Base-by-base conservation (phyloP, 1,139 yeast genomes). In the Candida smagusa region DNA sequence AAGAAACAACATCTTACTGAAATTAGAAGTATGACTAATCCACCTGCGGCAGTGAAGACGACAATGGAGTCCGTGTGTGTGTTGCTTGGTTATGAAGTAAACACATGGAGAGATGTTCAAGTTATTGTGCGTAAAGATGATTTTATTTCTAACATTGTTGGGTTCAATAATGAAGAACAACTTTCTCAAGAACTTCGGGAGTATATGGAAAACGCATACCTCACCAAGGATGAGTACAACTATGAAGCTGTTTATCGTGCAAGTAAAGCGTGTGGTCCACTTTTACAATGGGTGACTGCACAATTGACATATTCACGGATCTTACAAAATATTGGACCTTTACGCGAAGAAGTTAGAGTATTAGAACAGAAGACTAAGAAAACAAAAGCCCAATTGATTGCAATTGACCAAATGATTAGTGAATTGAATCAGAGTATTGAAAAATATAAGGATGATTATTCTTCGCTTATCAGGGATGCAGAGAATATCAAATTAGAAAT, bases 241-340 rank as follows among this genome's bases (percentile, higher is more conserved):
- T 84, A 65, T 51, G 92, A 84, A 38, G 63, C 84, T 0, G 96
- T 87, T 0, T 79, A 86, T 52, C 69, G 97, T 36, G 97, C 97
- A 2, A 84, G 95, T 61, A 88, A 86, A 53, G 97, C 97, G 0
- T 89, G 97, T 65, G 97, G 97, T 0, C 98, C 98, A 0, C 65
- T 92, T 34, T 58, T 86, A 22, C 83, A 81, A 45, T 92, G 98
- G 98, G 94, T 89, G 0, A 72, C 74, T 42, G 97, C 97, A 0
- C 97, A 92, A 47, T 69, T 89, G 19, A 66, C 72, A 5, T 90
- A 84, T 52, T 77, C 94, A 0, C 56, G 75, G 3, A 84, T 88
- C 28, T 62, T 88, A 32, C 83, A 84, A 33, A 74, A 72, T 31
- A 78, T 90, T 23, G 87, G 80, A 0, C 98, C 98, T 0, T 61